Percentiles rank a stretch among this genome's conserved stretches.
Evolutionary conservation across 2,329 filamentous ascomycete species (phyloP).

Genomic region (Fusarium veterinarium): DNA sequence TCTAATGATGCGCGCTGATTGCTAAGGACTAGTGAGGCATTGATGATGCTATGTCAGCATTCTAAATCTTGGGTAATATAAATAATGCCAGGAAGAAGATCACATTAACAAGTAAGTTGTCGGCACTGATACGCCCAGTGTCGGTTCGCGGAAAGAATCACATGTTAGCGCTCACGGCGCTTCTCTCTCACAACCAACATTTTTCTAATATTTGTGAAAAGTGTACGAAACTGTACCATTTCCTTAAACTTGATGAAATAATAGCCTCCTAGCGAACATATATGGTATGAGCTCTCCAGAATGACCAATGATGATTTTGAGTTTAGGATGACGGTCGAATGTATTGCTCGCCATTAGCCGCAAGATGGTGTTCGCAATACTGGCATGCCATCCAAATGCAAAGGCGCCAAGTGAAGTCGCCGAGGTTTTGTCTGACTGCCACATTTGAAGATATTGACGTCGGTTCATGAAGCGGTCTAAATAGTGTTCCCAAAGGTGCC

Average conservation of each 20-base stretch:
- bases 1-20: not conserved
- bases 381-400: not conserved
- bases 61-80: too few relatives aligned
- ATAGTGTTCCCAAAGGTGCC: too few relatives aligned
- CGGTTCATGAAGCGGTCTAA: too few relatives aligned
- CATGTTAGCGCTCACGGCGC: too few relatives aligned
- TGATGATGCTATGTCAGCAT: not conserved
- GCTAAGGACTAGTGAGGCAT: not conserved
- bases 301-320: not conserved
- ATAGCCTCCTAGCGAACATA: not conserved
- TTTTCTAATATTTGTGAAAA: accelerated
- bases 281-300: not conserved
- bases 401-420: not conserved
- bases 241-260: not conserved
- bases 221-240: not conserved
- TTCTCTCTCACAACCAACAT: not conserved
- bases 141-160: too few relatives aligned
- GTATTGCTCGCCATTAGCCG: not conserved
- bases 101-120: not conserved
- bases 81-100: too few relatives aligned
- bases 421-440: not conserved
- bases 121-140: not conserved
- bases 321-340: not conserved
- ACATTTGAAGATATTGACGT: too few relatives aligned
- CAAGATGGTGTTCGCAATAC: not conserved